phyloP scores from a whole-genome alignment of 495 filamentous ascomycete species.

The Pyrenula aspistea region DNA sequence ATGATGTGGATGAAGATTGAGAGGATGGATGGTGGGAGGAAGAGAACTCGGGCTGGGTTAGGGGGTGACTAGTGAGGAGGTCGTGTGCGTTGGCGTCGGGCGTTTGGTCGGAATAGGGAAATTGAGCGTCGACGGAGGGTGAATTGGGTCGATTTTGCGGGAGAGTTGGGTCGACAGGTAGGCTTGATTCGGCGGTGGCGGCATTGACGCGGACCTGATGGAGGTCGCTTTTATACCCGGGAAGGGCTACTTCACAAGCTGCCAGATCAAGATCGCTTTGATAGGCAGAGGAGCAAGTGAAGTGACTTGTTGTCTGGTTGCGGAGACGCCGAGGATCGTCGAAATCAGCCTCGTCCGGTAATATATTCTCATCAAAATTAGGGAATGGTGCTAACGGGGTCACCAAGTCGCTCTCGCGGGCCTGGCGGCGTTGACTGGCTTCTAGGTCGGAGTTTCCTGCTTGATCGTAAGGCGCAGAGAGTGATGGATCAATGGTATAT shows the following conservation, averaged over 20 bases:
- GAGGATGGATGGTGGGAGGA: constrained; percentile 22
- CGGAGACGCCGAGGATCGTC: too few species aligned
- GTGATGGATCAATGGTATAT: background rate
- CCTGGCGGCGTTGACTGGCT: background rate
- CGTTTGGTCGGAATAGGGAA: constrained; percentile 9
- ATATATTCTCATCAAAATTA: constrained; percentile 14
- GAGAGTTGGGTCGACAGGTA: constrained; percentile 50
- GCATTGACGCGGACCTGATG: background rate
- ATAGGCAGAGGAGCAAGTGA: constrained; percentile 9
- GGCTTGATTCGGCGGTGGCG: background rate
- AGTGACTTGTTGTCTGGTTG: constrained; percentile 7
- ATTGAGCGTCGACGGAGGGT: constrained; percentile 7
- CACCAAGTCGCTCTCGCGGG: constrained; percentile 3
- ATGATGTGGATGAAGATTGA: constrained; percentile 24
- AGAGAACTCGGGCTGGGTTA: constrained; percentile 12
- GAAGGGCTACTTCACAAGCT: background rate
- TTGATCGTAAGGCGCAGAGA: background rate
- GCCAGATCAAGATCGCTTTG: too few species aligned
- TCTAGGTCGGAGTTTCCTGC: too few species aligned
- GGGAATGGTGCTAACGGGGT: constrained; percentile 10
- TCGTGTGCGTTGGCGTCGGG: constrained; percentile 4
- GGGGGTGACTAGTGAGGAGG: constrained; percentile 4
- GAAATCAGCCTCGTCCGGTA: too few species aligned
- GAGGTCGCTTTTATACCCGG: too few species aligned
- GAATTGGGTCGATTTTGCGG: constrained; percentile 56